phyloP scores from a whole-genome alignment of 331 rosid genomes.

The Pyracantha coccinea region DNA sequence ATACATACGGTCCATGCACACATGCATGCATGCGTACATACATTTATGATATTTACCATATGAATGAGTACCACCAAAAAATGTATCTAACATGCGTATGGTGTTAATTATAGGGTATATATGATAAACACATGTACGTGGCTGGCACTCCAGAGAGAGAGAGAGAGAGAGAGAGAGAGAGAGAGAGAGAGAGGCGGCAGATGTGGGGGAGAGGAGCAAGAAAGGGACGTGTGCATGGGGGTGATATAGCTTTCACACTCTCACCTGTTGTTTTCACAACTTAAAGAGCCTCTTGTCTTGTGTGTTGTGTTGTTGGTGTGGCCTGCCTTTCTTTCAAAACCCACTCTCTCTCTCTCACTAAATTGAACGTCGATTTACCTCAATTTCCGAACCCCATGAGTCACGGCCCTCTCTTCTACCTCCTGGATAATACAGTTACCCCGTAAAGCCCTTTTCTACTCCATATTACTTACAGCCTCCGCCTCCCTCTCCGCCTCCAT shows the following conservation, averaged over 20 bases:
- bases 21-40: not conserved
- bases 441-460: not conserved
- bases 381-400: conserved; percentile 46
- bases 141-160: conserved; percentile 32
- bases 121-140: conserved; percentile 1
- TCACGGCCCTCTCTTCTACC: conserved; percentile 7
- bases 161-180: conserved; percentile 1
- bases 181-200: conserved; percentile 34
- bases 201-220: conserved; percentile 61
- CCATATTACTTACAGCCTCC: not conserved
- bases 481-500: conserved; percentile 20
- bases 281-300: conserved; percentile 59
- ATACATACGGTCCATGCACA: not conserved
- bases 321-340: conserved; percentile 5
- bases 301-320: not conserved
- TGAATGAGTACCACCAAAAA: not conserved
- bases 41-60: not conserved
- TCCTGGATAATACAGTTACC: conserved; percentile 26
- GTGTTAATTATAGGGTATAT: conserved; percentile 2
- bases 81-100: conserved; percentile 15
- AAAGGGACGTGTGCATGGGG: conserved; percentile 97
- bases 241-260: conserved; percentile 68
- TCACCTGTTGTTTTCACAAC: conserved; percentile 55
- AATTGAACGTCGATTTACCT: conserved; percentile 19
- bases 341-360: not conserved